phyloP scores from a whole-genome alignment of 2,329 filamentous ascomycete species.

The Colletotrichum tropicicola region DNA sequence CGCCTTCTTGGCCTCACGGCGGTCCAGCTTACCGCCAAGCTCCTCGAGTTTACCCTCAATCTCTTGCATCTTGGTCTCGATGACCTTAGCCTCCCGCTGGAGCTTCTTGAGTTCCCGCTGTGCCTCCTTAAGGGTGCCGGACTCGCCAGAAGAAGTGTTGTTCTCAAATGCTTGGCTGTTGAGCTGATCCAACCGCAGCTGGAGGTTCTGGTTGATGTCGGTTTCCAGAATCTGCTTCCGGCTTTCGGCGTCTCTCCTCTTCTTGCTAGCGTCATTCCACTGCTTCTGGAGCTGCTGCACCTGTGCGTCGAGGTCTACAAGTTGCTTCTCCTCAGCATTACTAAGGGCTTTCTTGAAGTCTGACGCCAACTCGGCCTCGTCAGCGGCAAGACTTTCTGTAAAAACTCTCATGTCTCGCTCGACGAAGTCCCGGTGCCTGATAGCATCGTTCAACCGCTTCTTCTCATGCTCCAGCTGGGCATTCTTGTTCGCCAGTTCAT shows the following conservation, averaged over 20 bases:
- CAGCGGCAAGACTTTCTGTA: conserved; percentile 77
- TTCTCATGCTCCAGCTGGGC: conserved; percentile 77
- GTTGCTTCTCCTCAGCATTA: conserved; percentile 80
- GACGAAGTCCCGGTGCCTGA: conserved; percentile 71
- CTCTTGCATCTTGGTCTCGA: conserved; percentile 76
- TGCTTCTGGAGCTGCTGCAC: conserved; percentile 81
- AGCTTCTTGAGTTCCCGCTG: conserved; percentile 84
- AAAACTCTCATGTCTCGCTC: conserved; percentile 80
- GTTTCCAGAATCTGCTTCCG: conserved; percentile 86
- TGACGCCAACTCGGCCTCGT: conserved; percentile 82
- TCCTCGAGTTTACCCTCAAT: conserved; percentile 76
- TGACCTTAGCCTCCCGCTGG: conserved; percentile 70
- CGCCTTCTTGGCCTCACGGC: conserved; percentile 63
- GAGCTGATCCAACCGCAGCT: conserved; percentile 87
- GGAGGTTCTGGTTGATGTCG: conserved; percentile 88
- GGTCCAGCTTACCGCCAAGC: conserved; percentile 58
- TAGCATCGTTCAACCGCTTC: conserved; percentile 77
- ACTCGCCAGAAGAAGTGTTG: conserved; percentile 52
- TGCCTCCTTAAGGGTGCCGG: conserved; percentile 77
- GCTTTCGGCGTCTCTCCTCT: conserved; percentile 80
- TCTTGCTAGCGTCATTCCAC: conserved; percentile 77
- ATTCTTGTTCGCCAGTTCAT: conserved; percentile 81
- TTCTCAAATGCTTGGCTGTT: conserved; percentile 78
- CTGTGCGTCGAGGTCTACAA: conserved; percentile 74
- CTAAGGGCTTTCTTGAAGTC: conserved; percentile 94